Evolutionary conservation across 1,139 yeast species (phyloP), one percentile per base, ranked within the genome.

Genomic region (Hemisphaericaspora xylofermentans): DNA sequence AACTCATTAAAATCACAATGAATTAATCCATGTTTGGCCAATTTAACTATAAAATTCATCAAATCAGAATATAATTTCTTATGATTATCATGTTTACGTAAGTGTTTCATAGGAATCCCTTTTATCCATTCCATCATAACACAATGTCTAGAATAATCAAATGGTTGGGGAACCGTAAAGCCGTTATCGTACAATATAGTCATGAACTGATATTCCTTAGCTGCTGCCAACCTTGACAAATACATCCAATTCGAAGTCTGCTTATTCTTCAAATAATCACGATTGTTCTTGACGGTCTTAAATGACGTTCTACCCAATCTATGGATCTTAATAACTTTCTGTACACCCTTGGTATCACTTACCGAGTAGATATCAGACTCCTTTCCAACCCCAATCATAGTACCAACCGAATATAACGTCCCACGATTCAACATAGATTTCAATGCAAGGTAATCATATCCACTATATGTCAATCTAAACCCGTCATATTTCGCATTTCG

Each of bases 1-100:
- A 93, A 93, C 63, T 93, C 99, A 62, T 93, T 93, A 64, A 84
- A 93, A 70, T 93, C 99, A 73, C 98, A 91, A 64, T 93, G 99
- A 45, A 93, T 91, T 46, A 93, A 72, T 1, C 99, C 99, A 52
- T 84, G 79, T 53, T 85, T 83, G 3, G 88, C 98, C 44, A 93
- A 69, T 48, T 80, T 77, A 13, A 91, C 95, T 28, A 88, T 83
- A 56, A 93, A 91, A 46, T 73, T 70, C 98, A 93, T 91, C 54
- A 94, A 70, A 42, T 89, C 85, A 19, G 88, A 80, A 60, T 93
- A 93, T 39, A 93, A 71, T 48, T 80, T 75, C 46, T 81, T 80
- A 51, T 85, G 78, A 51, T 86, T 77, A 19, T 74, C 71, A 56
- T 87, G 93, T 46, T 79, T 78, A 48, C 80, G 76, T 47, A 91